phyloP scores from a whole-genome alignment of 805 yeast species.

The Candida andamanensis region DNA sequence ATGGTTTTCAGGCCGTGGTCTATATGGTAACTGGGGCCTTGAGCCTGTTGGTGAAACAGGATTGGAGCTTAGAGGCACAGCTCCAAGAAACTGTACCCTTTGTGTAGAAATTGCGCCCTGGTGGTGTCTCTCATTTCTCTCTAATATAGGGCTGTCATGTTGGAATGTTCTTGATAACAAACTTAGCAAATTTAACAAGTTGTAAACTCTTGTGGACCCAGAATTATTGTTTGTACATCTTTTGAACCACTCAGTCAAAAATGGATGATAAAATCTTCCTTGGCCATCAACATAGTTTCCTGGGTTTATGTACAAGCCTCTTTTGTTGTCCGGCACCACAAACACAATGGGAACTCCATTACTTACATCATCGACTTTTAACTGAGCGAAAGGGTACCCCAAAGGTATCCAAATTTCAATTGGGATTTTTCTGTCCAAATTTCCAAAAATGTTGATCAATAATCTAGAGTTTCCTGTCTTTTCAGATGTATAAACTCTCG shows the following conservation, averaged over 20 bases:
- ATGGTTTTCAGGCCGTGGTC: no score
- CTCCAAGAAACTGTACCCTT: no score
- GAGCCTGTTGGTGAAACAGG: no score
- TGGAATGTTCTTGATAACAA: slow-evolving; percentile 32
- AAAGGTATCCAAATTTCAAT: slow-evolving; percentile 74
- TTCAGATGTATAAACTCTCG: slow-evolving; percentile 48
- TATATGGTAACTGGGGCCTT: no score
- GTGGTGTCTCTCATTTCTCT: no score
- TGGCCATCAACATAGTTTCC: slow-evolving; percentile 64
- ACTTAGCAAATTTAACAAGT: slow-evolving; percentile 26
- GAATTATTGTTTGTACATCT: slow-evolving; percentile 9
- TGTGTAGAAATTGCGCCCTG: no score
- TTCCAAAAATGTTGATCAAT: slow-evolving; percentile 62
- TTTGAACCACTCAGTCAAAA: slow-evolving; percentile 52
- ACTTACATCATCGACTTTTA: slow-evolving; percentile 10
- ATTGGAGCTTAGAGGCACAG: no score
- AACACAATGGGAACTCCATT: slow-evolving; percentile 57
- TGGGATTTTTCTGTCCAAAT: slow-evolving; percentile 41
- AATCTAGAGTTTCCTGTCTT: slow-evolving; percentile 56
- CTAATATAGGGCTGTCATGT: slow-evolving; percentile 2
- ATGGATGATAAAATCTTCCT: slow-evolving; percentile 71
- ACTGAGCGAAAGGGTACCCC: slow-evolving; percentile 48
- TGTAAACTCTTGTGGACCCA: slow-evolving; percentile 12
- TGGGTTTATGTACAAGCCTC: slow-evolving; percentile 43
- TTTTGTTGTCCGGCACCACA: slow-evolving; percentile 48